These are phyloP conservation scores for Nicotiana benthamiana DNA, from an alignment of 257 asterid genomes.

Conservation along the genomic window DNA sequence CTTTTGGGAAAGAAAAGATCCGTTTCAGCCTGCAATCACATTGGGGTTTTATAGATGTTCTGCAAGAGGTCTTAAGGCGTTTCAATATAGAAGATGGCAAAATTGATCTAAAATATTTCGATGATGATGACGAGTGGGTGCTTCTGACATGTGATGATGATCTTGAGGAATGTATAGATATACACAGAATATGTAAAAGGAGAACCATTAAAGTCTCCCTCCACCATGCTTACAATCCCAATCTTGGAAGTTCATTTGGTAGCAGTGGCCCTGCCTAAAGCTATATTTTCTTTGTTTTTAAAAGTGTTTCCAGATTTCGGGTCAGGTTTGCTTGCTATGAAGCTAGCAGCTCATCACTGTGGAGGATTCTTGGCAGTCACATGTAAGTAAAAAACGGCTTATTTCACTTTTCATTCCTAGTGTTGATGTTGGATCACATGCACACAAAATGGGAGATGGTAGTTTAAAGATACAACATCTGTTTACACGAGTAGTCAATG, in stretches of 20 bases:
- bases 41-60: constrained; percentile 50
- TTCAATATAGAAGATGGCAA: constrained; percentile 43
- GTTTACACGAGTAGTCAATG: background rate
- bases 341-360: background rate
- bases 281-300: background rate
- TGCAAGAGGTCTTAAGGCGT: constrained; percentile 49
- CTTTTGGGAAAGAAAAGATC: constrained; percentile 58
- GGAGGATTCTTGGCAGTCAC: background rate
- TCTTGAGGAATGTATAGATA: constrained; percentile 72
- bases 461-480: background rate
- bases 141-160: constrained; percentile 80
- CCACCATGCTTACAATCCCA: constrained; percentile 32
- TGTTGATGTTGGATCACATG: background rate
- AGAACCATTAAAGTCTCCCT: constrained; percentile 50
- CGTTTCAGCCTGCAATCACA: constrained; percentile 56
- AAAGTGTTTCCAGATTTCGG: background rate
- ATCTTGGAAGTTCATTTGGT: constrained; percentile 56
- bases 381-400: background rate
- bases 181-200: constrained; percentile 47
- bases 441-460: background rate
- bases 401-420: constrained; percentile 1
- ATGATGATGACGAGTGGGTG: constrained; percentile 76
- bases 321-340: background rate
- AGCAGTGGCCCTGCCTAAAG: constrained; percentile 35
- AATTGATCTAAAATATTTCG: constrained; percentile 58